Percentiles rank a stretch among this genome's conserved stretches.
phyloP scores from a whole-genome alignment of 148 eudicot species.

The Cornus controversa region DNA sequence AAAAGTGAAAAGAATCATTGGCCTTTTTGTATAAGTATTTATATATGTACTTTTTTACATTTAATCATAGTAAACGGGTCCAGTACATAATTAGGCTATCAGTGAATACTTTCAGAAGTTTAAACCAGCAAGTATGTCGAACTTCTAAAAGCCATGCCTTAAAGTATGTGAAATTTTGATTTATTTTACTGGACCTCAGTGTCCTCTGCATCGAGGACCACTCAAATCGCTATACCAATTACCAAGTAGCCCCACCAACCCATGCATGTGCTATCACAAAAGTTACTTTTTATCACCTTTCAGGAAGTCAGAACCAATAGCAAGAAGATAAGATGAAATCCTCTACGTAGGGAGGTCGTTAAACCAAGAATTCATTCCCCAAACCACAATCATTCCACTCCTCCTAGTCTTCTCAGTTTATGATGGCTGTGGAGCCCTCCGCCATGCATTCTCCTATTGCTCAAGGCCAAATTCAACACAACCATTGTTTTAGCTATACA shows the following conservation, averaged over 20 bases:
- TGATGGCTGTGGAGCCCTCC: background rate
- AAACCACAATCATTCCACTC: background rate
- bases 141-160: background rate
- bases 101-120: background rate
- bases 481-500: background rate
- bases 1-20: background rate
- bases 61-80: background rate
- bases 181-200: background rate
- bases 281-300: background rate
- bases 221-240: background rate
- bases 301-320: background rate
- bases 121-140: background rate
- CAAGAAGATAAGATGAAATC: conserved; percentile 4
- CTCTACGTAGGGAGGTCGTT: background rate
- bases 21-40: background rate
- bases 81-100: background rate
- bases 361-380: background rate
- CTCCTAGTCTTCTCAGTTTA: conserved; percentile 6
- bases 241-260: conserved; percentile 11
- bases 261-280: background rate
- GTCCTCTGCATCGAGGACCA: background rate
- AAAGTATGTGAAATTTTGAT: background rate
- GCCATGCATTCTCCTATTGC: background rate
- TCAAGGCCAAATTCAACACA: background rate
- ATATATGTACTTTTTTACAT: background rate